Conservation (phyloP, 176 grass and related monocot species). For the Typha latifolia region DNA sequence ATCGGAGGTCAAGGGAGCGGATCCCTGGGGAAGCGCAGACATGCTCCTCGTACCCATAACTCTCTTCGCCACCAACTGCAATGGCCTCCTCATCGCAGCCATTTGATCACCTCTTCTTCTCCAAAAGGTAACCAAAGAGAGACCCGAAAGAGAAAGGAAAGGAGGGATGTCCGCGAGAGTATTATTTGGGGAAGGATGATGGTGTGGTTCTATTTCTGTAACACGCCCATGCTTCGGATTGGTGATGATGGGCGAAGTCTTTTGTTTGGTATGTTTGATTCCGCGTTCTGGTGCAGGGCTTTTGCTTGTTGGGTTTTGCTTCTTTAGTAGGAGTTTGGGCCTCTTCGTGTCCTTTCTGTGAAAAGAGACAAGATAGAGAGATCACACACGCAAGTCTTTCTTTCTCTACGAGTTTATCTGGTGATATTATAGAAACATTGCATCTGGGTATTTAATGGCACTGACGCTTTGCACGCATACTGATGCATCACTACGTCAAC, state of each 20-base stretch:
- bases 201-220: no score
- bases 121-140: background rate
- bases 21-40: conserved; percentile 24
- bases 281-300: background rate
- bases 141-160: background rate
- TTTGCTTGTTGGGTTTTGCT: background rate
- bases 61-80: conserved; percentile 28
- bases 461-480: background rate
- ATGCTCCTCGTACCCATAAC: conserved; percentile 15
- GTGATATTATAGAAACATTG: background rate
- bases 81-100: conserved; percentile 27
- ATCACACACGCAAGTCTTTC: background rate
- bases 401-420: background rate
- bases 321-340: background rate
- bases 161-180: background rate
- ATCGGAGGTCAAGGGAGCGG: conserved; percentile 48
- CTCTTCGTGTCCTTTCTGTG: background rate
- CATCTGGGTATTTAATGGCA: background rate
- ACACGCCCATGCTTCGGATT: background rate
- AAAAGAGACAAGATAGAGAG: no score
- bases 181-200: background rate
- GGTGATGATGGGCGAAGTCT: background rate
- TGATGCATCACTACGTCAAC: background rate
- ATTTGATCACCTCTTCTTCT: conserved; percentile 11
- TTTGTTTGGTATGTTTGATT: background rate